These are phyloP conservation scores for Eutypa lata DNA, from an alignment of 2,329 filamentous ascomycete genomes.

Conservation along the genomic window DNA sequence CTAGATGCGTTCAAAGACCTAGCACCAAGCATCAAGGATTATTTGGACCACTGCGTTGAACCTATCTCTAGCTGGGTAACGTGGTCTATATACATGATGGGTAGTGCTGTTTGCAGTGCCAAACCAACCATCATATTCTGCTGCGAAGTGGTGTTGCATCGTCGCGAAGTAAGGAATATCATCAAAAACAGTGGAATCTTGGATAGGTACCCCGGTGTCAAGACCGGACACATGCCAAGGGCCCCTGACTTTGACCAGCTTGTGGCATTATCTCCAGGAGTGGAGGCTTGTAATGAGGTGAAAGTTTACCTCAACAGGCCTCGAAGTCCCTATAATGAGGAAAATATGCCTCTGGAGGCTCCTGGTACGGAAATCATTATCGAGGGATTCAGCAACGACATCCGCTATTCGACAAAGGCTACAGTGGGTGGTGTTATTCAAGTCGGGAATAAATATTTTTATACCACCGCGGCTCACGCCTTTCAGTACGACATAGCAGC, in stretches of 20 bases:
- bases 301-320: background rate
- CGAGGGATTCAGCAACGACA: background rate
- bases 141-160: background rate
- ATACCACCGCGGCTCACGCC: background rate
- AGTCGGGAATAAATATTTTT: background rate
- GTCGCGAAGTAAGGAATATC: background rate
- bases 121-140: constrained; percentile 1
- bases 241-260: background rate
- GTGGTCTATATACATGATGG: constrained; percentile 3
- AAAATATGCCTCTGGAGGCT: background rate
- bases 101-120: background rate
- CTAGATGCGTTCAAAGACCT: background rate
- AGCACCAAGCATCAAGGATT: background rate
- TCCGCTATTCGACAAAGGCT: background rate
- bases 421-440: background rate
- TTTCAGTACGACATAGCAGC: background rate
- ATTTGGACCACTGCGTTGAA: background rate
- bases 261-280: background rate
- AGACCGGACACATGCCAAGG: constrained; percentile 1
- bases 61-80: constrained; percentile 1
- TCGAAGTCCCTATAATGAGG: no score
- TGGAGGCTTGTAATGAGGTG: background rate
- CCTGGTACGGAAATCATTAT: background rate
- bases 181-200: constrained; percentile 2
- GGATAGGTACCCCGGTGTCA: background rate